Evolutionary conservation across 768 basidiomycete species (phyloP).

Genomic region (Daedalea quercina): DNA sequence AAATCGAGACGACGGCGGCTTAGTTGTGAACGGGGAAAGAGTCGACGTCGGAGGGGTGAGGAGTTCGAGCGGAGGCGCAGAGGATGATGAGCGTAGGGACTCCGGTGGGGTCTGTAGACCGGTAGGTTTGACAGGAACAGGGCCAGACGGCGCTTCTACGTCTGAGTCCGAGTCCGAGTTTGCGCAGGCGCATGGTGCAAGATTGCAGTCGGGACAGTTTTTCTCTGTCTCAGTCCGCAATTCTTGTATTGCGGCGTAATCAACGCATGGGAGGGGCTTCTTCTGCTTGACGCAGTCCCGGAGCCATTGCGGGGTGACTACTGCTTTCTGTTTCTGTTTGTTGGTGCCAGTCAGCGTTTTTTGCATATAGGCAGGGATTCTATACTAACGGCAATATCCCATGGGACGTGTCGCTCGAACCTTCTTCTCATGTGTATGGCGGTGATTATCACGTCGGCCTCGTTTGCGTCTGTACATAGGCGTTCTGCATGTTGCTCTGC

Average conservation of each 20-base stretch:
- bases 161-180: conserved; percentile 13
- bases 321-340: conserved; percentile 50
- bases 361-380: not conserved
- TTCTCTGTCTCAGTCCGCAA: conserved; percentile 40
- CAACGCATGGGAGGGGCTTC: conserved; percentile 39
- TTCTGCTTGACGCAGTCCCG: conserved; percentile 44
- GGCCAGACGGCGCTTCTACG: not conserved
- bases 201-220: conserved; percentile 35
- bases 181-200: conserved; percentile 17
- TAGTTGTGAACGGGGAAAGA: not conserved
- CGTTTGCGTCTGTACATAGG: conserved; percentile 32
- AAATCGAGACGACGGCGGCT: too few species aligned
- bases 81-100: not conserved
- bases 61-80: conserved; percentile 6
- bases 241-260: conserved; percentile 51
- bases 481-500: conserved; percentile 23
- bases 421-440: conserved; percentile 58
- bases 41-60: not conserved
- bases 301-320: conserved; percentile 72
- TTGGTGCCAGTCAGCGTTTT: not conserved
- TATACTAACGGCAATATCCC: conserved; percentile 55
- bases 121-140: not conserved
- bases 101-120: not conserved
- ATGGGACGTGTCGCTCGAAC: conserved; percentile 62
- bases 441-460: conserved; percentile 64